Evolutionary conservation across 2,329 filamentous ascomycete genomes (phyloP).

Genomic region (Immersiporthe knoxdaviesiana): DNA sequence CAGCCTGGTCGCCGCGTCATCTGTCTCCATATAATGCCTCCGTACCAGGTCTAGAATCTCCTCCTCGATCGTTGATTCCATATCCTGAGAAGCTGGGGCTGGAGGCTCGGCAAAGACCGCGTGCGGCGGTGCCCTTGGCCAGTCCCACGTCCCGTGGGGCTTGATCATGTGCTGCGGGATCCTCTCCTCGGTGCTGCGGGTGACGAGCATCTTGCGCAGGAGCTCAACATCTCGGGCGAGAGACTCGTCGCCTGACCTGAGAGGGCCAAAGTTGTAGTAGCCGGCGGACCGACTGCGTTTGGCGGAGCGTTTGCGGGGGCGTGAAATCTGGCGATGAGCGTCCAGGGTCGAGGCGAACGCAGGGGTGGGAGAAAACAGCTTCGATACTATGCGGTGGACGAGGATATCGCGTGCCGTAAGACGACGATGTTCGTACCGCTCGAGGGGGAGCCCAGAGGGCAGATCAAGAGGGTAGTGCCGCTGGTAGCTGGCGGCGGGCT

Average conservation of each 20-base stretch:
- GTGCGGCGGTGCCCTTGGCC: not conserved
- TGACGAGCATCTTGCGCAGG: conserved; percentile 35
- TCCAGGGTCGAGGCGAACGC: conserved; percentile 29
- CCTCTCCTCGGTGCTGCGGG: conserved; percentile 25
- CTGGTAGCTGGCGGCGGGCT: not conserved
- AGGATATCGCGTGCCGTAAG: conserved; percentile 39
- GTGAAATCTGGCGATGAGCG: not conserved
- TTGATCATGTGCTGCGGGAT: not conserved
- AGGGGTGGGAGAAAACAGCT: conserved; percentile 35
- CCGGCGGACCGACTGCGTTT: not conserved
- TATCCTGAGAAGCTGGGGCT: not conserved
- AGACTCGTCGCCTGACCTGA: conserved; percentile 33
- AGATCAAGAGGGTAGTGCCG: conserved; percentile 42
- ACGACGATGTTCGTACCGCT: conserved; percentile 40
- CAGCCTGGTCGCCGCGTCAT: conserved; percentile 28
- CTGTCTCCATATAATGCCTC: conserved; percentile 34
- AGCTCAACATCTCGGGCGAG: conserved; percentile 37
- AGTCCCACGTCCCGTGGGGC: no score
- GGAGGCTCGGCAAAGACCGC: not conserved
- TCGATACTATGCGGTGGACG: conserved; percentile 38
- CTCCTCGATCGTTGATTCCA: conserved; percentile 24
- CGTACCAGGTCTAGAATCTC: conserved; percentile 32
- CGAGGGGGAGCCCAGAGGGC: conserved; percentile 37
- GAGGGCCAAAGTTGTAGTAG: conserved; percentile 24
- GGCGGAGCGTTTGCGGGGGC: no score